Conservation (phyloP, 106 monocot genomes). For the Platanthera guangdongensis region DNA sequence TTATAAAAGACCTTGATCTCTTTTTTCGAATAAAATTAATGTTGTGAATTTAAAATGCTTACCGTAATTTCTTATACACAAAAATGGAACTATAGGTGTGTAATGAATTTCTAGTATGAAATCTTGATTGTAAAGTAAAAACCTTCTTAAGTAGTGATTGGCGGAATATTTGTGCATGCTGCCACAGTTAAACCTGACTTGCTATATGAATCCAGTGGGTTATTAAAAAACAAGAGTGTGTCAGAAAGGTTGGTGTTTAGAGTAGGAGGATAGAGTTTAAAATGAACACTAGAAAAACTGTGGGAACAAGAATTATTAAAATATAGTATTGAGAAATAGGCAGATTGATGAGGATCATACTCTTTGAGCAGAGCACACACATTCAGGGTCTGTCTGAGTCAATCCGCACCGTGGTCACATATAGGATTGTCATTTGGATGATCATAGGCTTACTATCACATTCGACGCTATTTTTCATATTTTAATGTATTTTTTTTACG, state of each 20-base stretch:
- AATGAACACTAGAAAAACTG: background rate
- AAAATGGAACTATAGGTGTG: background rate
- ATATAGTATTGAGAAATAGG: background rate
- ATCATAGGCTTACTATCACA: no score
- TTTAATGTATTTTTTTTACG: no score
- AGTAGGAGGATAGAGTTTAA: background rate
- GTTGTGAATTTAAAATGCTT: background rate
- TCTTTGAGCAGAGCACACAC: no score
- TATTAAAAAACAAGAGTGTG: background rate
- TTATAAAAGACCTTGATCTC: background rate
- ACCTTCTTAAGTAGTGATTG: background rate
- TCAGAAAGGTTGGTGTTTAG: background rate
- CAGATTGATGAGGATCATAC: background rate
- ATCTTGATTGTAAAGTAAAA: background rate
- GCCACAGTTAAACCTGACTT: no score
- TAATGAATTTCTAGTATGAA: background rate
- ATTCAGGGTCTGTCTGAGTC: no score
- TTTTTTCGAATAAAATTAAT: background rate
- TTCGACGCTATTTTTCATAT: no score
- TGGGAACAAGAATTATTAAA: background rate
- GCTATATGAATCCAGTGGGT: no score
- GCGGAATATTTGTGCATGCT: no score
- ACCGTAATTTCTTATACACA: background rate
- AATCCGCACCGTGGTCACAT: no score
- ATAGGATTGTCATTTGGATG: no score